Evolutionary conservation across 108 stramenopile species (phyloP).

Genomic region (Chaetoceros muelleri): DNA sequence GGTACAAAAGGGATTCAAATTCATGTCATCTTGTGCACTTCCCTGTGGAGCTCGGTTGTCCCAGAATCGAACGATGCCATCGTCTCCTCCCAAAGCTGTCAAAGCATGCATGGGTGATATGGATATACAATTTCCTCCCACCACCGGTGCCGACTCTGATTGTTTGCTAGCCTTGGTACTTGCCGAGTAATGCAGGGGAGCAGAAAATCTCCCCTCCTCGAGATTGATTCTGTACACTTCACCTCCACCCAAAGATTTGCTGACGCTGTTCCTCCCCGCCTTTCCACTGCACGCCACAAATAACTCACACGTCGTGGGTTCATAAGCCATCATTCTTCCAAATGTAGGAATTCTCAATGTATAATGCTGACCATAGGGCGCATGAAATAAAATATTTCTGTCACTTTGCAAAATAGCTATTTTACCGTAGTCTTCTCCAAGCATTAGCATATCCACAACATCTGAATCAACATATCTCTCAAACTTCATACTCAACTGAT

Average conservation of each 20-base stretch:
- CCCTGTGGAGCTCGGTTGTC: slow-evolving; percentile 65
- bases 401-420: slow-evolving; percentile 86
- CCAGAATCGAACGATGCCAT: slow-evolving; percentile 86
- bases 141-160: slow-evolving; percentile 11
- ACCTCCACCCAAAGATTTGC: slow-evolving; percentile 7
- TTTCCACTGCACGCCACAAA: slow-evolving; percentile 72
- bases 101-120: slow-evolving; percentile 60
- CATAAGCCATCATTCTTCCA: slow-evolving; percentile 91
- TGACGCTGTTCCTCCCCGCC: slow-evolving; percentile 2
- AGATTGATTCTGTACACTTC: slow-evolving; percentile 91
- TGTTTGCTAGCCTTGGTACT: slow-evolving; percentile 21
- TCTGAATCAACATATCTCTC: slow-evolving; percentile 93
- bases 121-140: slow-evolving; percentile 61
- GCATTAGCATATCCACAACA: slow-evolving; percentile 77
- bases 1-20: slow-evolving; percentile 59
- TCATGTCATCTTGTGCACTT: slow-evolving; percentile 18
- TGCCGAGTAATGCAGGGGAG: slow-evolving; percentile 60
- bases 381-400: slow-evolving; percentile 93
- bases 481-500: slow-evolving; percentile 96
- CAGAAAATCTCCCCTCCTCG: slow-evolving; percentile 91
- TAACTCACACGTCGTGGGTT: slow-evolving; percentile 83
- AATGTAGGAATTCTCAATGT: slow-evolving; percentile 87
- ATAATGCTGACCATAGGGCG: slow-evolving; percentile 94
- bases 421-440: slow-evolving; percentile 93
- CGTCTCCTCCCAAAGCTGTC: slow-evolving; percentile 76